Percentiles rank a stretch among this genome's conserved stretches.
phyloP scores from a whole-genome alignment of 225 moss, liverwort and hornwort genomes.

The Marchantia paleacea region DNA sequence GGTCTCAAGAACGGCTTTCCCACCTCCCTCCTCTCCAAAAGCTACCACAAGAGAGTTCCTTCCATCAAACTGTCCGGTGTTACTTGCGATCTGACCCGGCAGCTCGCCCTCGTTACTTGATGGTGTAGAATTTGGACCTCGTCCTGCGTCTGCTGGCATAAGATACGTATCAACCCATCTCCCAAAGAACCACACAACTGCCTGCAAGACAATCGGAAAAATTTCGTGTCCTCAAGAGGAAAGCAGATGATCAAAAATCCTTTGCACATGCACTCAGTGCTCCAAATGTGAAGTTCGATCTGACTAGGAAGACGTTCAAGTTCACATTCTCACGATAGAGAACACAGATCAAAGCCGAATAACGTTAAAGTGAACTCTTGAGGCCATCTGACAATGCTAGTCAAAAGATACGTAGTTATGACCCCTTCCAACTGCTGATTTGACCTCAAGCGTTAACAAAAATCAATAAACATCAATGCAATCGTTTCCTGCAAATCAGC shows the following conservation, averaged over 20 bases:
- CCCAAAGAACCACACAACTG: constrained; percentile 98
- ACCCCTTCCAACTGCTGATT: too few species aligned
- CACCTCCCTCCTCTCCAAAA: constrained; percentile 98
- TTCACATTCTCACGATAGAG: not conserved
- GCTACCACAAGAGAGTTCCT: constrained; percentile 75
- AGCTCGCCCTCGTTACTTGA: constrained; percentile 93
- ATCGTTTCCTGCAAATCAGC: too few species aligned
- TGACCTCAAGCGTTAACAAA: too few species aligned
- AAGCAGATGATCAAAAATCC: not conserved
- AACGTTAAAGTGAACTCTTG: not conserved
- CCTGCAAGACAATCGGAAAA: constrained; percentile 54
- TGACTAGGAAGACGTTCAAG: not conserved
- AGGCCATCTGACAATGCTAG: not conserved
- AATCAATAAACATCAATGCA: too few species aligned
- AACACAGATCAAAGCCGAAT: not conserved
- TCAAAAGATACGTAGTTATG: too few species aligned
- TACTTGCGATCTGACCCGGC: constrained; percentile 62
- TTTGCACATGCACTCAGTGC: not conserved
- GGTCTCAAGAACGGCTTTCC: constrained; percentile 79
- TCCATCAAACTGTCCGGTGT: constrained; percentile 66
- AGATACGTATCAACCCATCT: constrained; percentile 99
- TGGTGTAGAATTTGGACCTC: constrained; percentile 98
- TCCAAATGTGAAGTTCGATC: not conserved
- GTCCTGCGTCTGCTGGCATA: constrained; percentile 99
- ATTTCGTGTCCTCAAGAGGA: constrained; percentile 16